Evolutionary conservation across 805 yeast species (phyloP), one percentile per base, ranked within the genome.

Genomic region (Citeromyces nyonsensis): DNA sequence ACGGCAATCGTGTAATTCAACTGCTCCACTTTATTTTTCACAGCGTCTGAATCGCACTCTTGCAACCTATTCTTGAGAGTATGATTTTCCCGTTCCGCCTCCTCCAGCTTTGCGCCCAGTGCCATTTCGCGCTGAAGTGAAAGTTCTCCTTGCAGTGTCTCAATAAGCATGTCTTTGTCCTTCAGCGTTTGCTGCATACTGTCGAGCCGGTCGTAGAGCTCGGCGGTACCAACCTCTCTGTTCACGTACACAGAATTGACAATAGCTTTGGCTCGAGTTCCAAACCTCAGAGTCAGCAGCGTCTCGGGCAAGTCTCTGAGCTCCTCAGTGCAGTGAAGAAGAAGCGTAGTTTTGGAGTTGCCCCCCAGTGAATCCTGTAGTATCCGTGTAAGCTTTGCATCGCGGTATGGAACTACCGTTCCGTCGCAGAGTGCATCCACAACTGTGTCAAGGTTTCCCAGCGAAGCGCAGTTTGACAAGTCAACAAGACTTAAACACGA

Each of bases 331-430:
- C 91, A 79, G 40, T 76, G 77, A 27, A 82, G 63, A 11, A 84
- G 69, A 31, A 83, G 56, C 2, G 80, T 66, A 0, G 93, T 84
- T 33, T 84, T 59, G 3, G 86, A 73, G 48, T 83, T 82, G 1
- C 94, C 94, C 5, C 93, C 91, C 14, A 83, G 54, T 0, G 88
- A 73, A 41, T 79, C 85, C 46, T 79, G 86, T 24, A 83, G 52
- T 10, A 84, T 72, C 38, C 88, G 60, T 0, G 94, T 80, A 33
- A 83, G 60, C 42, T 78, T 78, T 2, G 93, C 78, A 43, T 80
- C 88, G 35, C 86, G 59, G 41, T 79, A 82, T 0, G 91, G 85
- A 7, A 77, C 56, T 43, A 79, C 83, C 3, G 68, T 59, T 2
- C 74, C 59, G 41, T 79, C 86, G 0, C 93, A 76, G 30, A 86